Evolutionary conservation across 116 monocot species (phyloP).

Genomic region (Iris pallida): DNA sequence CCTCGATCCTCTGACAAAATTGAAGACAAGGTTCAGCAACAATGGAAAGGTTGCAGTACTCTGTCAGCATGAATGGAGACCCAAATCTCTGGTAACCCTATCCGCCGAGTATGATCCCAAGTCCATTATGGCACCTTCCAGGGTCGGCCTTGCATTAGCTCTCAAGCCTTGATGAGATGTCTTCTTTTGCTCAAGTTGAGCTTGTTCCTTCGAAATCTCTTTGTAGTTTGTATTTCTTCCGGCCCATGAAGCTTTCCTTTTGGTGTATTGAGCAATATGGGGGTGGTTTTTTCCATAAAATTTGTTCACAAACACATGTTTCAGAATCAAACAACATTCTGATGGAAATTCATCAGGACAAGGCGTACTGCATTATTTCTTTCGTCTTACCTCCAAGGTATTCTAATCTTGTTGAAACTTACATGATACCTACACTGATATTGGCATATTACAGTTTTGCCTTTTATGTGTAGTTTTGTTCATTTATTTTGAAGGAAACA

Average conservation of each 20-base stretch:
- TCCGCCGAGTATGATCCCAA: conserved; percentile 50
- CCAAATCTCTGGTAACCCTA: conserved; percentile 39
- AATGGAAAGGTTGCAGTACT: conserved; percentile 27
- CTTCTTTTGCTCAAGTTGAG: not conserved
- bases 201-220: not conserved
- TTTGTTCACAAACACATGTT: not conserved
- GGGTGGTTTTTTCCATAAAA: conserved; percentile 4
- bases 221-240: not conserved
- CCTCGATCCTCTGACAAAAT: conserved; percentile 24
- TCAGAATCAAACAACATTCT: not conserved
- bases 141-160: conserved; percentile 31
- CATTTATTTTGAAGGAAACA: no score
- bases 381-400: not conserved
- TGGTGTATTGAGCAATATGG: not conserved
- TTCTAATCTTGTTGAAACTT: no score
- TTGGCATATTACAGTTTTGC: no score
- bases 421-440: no score
- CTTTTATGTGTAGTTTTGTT: no score
- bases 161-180: conserved; percentile 28
- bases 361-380: not conserved
- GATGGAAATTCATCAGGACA: not conserved
- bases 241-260: not conserved
- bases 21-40: conserved; percentile 39
- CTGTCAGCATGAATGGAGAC: conserved; percentile 51
- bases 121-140: conserved; percentile 23